These are phyloP conservation scores for Saitozyma podzolica DNA, from an alignment of 768 basidiomycete genomes.

Conservation along the genomic window DNA sequence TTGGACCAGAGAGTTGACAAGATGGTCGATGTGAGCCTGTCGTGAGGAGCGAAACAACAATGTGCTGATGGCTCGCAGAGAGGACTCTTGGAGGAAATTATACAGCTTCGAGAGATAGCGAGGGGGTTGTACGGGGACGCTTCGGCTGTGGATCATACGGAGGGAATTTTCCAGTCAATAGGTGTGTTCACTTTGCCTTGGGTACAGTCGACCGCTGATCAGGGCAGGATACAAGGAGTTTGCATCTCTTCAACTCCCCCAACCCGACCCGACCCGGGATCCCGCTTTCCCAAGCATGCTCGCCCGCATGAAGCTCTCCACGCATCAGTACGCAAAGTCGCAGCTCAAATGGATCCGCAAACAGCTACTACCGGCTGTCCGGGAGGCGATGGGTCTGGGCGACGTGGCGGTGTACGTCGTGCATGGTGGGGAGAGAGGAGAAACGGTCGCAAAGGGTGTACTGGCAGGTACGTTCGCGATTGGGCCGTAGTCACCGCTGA, in stretches of 20 bases:
- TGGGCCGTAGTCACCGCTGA: background rate
- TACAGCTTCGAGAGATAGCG: conserved; percentile 56
- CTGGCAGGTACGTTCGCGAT: conserved; percentile 22
- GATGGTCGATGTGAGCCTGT: conserved; percentile 73
- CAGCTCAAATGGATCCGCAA: conserved; percentile 91
- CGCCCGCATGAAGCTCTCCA: conserved; percentile 79
- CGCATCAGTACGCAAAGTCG: conserved; percentile 84
- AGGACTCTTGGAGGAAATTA: conserved; percentile 79
- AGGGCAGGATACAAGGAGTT: conserved; percentile 88
- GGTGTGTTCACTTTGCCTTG: conserved; percentile 56
- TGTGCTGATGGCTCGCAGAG: conserved; percentile 56
- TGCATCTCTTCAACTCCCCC: conserved; percentile 59
- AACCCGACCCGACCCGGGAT: conserved; percentile 17
- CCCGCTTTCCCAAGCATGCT: conserved; percentile 61
- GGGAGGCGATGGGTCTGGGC: conserved; percentile 57
- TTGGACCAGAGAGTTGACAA: conserved; percentile 78
- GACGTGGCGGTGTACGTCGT: conserved; percentile 43
- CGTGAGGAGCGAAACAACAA: background rate
- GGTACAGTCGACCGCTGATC: conserved; percentile 9
- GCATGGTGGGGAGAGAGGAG: conserved; percentile 57
- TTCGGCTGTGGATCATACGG: conserved; percentile 31
- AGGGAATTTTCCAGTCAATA: conserved; percentile 92
- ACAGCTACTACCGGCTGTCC: conserved; percentile 75
- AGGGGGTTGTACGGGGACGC: conserved; percentile 34
- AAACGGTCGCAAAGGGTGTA: conserved; percentile 70